These are phyloP conservation scores for Patellifolia procumbens DNA, from an alignment of 179 eudicot genomes.

Conservation along the genomic window DNA sequence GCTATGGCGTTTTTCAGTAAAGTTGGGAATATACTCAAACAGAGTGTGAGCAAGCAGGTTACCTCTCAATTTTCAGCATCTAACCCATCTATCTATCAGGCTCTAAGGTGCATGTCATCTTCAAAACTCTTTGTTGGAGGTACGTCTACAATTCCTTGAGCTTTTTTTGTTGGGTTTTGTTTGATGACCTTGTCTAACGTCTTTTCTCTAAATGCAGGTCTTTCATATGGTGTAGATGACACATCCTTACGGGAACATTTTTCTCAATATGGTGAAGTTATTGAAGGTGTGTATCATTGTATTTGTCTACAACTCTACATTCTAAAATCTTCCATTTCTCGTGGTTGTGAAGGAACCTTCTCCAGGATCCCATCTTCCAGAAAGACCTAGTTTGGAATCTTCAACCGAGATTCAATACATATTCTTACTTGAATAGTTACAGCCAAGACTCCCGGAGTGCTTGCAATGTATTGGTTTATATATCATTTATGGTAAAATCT, in stretches of 20 bases:
- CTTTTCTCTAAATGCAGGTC: conserved; percentile 22
- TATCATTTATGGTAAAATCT: neutral
- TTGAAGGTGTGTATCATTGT: conserved; percentile 28
- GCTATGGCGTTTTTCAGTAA: conserved; percentile 72
- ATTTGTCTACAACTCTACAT: neutral
- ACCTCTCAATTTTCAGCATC: conserved; percentile 44
- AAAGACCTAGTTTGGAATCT: neutral
- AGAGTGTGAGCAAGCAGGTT: conserved; percentile 49
- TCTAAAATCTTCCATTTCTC: neutral
- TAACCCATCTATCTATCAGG: conserved; percentile 62
- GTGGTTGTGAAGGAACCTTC: neutral
- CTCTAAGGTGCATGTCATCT: conserved; percentile 71
- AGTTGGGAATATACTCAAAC: conserved; percentile 55
- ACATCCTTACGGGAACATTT: conserved; percentile 23
- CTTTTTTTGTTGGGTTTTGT: neutral
- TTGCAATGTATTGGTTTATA: neutral
- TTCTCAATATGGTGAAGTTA: conserved; percentile 29
- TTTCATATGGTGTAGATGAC: conserved; percentile 27
- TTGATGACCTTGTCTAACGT: neutral
- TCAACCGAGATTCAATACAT: neutral
- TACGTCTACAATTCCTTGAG: conserved; percentile 14
- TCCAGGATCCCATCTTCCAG: neutral
- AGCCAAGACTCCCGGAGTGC: neutral
- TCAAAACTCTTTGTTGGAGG: conserved; percentile 81
- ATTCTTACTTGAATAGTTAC: neutral